These are phyloP conservation scores for Leucocoprinus leucothites DNA, from an alignment of 768 basidiomycete genomes.

Conservation along the genomic window DNA sequence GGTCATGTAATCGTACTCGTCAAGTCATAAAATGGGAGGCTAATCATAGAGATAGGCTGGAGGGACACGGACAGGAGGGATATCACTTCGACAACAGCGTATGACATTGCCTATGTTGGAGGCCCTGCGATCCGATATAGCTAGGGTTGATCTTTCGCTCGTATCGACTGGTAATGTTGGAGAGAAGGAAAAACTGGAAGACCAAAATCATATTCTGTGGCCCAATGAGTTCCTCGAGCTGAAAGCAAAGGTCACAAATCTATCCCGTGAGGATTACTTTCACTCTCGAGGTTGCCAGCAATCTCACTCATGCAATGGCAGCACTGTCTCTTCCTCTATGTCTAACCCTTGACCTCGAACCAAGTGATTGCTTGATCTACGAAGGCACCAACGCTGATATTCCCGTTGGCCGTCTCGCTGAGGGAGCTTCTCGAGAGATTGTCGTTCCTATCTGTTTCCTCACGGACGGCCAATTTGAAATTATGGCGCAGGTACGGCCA, in stretches of 20 bases:
- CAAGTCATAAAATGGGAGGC: neutral
- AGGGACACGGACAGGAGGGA: conserved; percentile 69
- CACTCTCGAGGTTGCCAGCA: neutral
- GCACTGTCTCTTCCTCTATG: conserved; percentile 48
- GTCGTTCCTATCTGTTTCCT: conserved; percentile 71
- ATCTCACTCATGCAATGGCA: conserved; percentile 35
- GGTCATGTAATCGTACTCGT: neutral
- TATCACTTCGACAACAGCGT: conserved; percentile 75
- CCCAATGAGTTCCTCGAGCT: conserved; percentile 67
- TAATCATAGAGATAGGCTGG: conserved; percentile 54
- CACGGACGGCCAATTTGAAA: conserved; percentile 61
- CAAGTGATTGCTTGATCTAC: conserved; percentile 61
- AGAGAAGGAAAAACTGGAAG: conserved; percentile 25
- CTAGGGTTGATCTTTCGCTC: conserved; percentile 56
- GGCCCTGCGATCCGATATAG: conserved; percentile 64
- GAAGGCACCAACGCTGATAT: conserved; percentile 67
- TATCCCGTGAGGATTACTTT: conserved; percentile 51
- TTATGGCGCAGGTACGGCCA: conserved; percentile 40
- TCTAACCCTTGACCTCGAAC: conserved; percentile 52
- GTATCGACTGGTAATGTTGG: conserved; percentile 23
- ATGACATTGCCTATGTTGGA: conserved; percentile 81
- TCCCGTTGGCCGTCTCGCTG: conserved; percentile 58
- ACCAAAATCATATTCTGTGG: conserved; percentile 37
- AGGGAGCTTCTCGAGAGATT: conserved; percentile 48
- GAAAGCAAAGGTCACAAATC: conserved; percentile 54